Evolutionary conservation across 192 early-diverging fungal genomes (phyloP), one percentile per base, ranked within the genome.

Genomic region (Irineochytrium annulatum): DNA sequence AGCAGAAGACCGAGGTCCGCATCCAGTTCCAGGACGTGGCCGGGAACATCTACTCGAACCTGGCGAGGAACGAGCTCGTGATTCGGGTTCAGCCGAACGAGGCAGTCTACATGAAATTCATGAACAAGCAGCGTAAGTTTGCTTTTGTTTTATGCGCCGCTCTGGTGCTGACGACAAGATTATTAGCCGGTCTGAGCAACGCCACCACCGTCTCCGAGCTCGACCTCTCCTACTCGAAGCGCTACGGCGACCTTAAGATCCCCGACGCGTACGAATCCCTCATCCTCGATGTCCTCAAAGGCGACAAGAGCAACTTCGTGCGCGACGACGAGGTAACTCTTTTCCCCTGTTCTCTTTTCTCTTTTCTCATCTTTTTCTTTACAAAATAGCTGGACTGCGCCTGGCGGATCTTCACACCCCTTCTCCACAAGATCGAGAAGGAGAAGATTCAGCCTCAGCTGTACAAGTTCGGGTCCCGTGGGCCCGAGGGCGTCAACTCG

Each of bases 181-280:
- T 22, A 41, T 41, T 49, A 49, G 46, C 76, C 19, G 96, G 96
- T 17, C 80, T 96, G 43, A 89, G 89, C 8, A 82, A 83, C 72
- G 79, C 88, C 51, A 83, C 89, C 53, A 83, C 86, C 55, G 89
- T 91, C 65, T 89, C 91, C 13, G 96, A 98, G 70, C 82, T 98
- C 17, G 94, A 98, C 68, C 76, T 98, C 52, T 88, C 91, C 3
- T 98, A 98, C 78, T 76, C 85, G 49, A 83, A 84, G 67, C 88
- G 96, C 32, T 98, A 93, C 79, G 79, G 82, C 49, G 87, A 89
- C 52, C 59, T 88, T 34, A 85, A 86, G 74, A 98, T 98, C 70
- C 96, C 96, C 28, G 96, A 98, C 66, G 96, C 96, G 11, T 98
- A 98, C 68, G 94, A 95, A 57, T 84, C 91, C n/a, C 76, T 98